Evolutionary conservation across 75 land plant species (phyloP).

Genomic region (Pinus taeda): DNA sequence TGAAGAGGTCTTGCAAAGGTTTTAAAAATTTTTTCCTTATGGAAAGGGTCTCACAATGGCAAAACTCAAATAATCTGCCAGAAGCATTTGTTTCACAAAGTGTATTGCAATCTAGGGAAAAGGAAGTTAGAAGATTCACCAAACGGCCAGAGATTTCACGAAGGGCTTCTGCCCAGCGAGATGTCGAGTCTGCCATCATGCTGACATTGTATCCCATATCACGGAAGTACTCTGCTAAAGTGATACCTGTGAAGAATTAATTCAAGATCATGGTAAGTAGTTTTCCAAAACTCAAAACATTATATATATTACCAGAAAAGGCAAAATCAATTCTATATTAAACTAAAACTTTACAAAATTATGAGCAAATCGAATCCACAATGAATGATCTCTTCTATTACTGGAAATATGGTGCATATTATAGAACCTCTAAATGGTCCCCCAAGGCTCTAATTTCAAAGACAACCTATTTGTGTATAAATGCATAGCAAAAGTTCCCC

Average conservation of each 20-base stretch:
- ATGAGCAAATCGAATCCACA: too few relatives aligned
- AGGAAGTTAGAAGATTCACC: constrained; percentile 37
- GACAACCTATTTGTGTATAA: too few relatives aligned
- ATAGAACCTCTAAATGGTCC: too few relatives aligned
- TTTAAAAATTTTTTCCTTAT: background rate
- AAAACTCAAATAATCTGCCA: background rate
- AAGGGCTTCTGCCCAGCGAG: constrained; percentile 99
- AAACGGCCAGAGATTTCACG: constrained; percentile 99
- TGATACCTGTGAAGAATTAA: constrained; percentile 62
- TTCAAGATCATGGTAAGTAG: too few relatives aligned
- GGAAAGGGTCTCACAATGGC: background rate
- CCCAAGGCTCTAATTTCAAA: too few relatives aligned
- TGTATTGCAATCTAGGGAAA: background rate
- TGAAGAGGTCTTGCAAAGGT: background rate
- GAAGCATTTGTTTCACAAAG: background rate
- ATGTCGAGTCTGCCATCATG: constrained; percentile 99
- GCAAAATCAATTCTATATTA: too few relatives aligned
- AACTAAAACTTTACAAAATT: too few relatives aligned
- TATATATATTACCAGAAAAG: too few relatives aligned
- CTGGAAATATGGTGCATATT: too few relatives aligned
- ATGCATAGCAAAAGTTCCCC: too few relatives aligned
- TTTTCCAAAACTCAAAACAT: too few relatives aligned
- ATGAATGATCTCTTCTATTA: too few relatives aligned
- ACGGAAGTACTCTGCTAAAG: constrained; percentile 98
- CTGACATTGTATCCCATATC: constrained; percentile 99